A percentile compares a stretch with the other conserved stretches of the same genome.
phyloP scores from a whole-genome alignment of 2,329 filamentous ascomycete genomes.

The Arthrobotrys pseudoclavata region DNA sequence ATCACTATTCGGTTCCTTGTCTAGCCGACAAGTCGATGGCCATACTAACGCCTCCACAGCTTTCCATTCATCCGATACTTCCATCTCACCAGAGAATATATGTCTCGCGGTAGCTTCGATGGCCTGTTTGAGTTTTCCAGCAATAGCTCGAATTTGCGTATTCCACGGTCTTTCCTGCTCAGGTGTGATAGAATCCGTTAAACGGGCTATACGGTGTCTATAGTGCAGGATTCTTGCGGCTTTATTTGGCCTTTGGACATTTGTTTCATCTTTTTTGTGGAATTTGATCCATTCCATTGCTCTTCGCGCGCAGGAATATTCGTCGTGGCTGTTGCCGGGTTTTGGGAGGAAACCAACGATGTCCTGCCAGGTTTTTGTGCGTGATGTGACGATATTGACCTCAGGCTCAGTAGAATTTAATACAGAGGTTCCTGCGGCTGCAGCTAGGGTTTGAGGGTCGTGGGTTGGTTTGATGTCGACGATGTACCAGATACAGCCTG shows the following conservation, averaged over 20 bases:
- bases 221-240: conserved; percentile 22
- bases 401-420: background rate
- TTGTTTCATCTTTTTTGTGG: background rate
- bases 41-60: conserved; percentile 8
- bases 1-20: background rate
- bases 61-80: background rate
- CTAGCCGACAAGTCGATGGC: conserved; percentile 11
- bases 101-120: conserved; percentile 1
- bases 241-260: background rate
- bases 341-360: conserved; percentile 3
- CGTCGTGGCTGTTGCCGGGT: background rate
- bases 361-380: background rate
- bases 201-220: conserved; percentile 10
- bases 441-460: background rate
- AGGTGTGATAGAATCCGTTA: conserved; percentile 5
- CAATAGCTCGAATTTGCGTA: background rate
- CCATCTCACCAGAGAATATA: conserved; percentile 19
- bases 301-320: background rate
- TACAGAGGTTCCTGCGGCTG: background rate
- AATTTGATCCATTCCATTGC: conserved; percentile 25
- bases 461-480: conserved; percentile 7
- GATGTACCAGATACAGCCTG: conserved; percentile 7
- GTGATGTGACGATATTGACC: background rate
- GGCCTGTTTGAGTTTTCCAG: conserved; percentile 8
- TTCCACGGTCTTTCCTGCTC: conserved; percentile 10